Percentiles rank a stretch among this genome's conserved stretches.
Evolutionary conservation across 2,329 filamentous ascomycete species (phyloP).

Genomic region (Magnaporthiopsis rhizophila): DNA sequence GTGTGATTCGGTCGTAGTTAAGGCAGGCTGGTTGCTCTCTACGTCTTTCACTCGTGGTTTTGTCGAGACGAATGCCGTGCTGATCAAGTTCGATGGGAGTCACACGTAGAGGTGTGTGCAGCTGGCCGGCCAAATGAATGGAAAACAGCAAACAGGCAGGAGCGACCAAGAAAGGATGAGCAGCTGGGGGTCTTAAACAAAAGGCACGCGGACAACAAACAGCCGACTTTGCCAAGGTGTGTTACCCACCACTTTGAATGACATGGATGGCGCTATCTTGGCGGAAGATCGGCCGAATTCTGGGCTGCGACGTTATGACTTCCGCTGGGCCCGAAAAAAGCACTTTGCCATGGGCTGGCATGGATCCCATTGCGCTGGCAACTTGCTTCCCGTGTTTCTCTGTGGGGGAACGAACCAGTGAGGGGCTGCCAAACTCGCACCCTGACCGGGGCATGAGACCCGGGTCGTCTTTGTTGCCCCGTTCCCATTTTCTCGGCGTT

Average conservation of each 20-base stretch:
- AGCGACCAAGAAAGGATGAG: background rate
- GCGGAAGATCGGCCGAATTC: background rate
- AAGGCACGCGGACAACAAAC: background rate
- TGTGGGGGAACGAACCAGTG: background rate
- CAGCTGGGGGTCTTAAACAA: background rate
- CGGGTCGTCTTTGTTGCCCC: background rate
- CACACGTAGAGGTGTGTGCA: no score
- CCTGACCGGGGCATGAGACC: background rate
- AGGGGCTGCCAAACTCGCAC: background rate
- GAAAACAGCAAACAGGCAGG: background rate
- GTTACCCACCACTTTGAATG: background rate
- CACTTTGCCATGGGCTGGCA: background rate
- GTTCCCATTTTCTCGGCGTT: background rate
- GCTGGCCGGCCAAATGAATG: no score
- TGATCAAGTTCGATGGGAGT: no score
- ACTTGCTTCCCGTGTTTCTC: background rate
- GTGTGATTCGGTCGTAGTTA: background rate
- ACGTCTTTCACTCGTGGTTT: background rate
- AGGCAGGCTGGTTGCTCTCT: background rate
- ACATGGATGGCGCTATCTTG: background rate
- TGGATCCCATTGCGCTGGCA: background rate
- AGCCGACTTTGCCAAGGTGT: background rate
- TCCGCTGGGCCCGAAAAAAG: background rate
- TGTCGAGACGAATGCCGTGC: background rate
- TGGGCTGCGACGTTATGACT: background rate